Base-by-base conservation (phyloP, 2,329 filamentous ascomycete genomes). In the Colletotrichum sp. region DNA sequence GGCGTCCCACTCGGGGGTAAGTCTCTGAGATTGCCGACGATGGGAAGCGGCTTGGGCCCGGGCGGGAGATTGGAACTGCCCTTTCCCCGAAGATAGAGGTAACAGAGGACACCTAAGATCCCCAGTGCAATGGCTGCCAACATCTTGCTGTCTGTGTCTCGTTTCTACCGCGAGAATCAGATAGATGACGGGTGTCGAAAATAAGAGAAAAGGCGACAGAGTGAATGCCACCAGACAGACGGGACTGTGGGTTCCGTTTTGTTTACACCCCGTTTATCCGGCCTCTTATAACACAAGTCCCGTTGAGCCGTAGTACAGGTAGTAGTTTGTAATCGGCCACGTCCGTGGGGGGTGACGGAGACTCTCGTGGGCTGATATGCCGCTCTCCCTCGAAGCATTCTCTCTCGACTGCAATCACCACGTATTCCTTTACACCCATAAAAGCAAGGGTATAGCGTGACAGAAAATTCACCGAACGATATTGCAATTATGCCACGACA, bases 11-110 rank as follows among this genome's bases (percentile, higher is more conserved):
- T 69, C 2, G 82, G 79, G 2, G 88, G 88, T 18, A 89, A 78
- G 76, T 90, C 87, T 5, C 79, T 79, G 16, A 89, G 75, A 77
- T 90, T 90, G 6, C 88, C 88, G 12, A 90, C 44, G 4, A 90
- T 65, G 0, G 87, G 86, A 15, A 86, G 77, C 1, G 81, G 81
- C 10, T 68, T 81, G 78, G 79, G 84, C 59, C 78, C 83, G 67
- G 77, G 83, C 60, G 72, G 81, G 4, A 65, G 62, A 26, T 59
- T 68, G 30, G 6, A 44, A 32, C 10, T 12, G n/a, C 28, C 30
- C 4, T 59, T 57, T 9, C 30, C 21, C n/a, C 32, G 44, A 28
- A 36, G n/a, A 21, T 21, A 49, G 10, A 49, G 44, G n/a, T 49
- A 49, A 49, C 44, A 49, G 10, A 49, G 10, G 6, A 49, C 44